phyloP scores from a whole-genome alignment of 2,329 filamentous ascomycete genomes.

The Monosporascus sp. region DNA sequence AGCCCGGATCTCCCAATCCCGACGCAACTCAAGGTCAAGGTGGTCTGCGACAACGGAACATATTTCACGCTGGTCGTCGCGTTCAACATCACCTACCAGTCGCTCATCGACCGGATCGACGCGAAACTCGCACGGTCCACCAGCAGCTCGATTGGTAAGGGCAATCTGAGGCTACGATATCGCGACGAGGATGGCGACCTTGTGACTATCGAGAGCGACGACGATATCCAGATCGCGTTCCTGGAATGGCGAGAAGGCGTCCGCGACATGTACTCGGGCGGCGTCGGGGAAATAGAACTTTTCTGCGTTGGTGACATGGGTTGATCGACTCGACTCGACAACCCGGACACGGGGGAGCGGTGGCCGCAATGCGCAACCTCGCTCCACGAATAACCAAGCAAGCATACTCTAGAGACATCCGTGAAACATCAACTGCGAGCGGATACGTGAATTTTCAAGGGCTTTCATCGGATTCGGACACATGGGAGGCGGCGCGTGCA shows the following conservation, averaged over 20 bases:
- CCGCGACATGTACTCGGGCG: conserved; percentile 53
- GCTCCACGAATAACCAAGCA: no score
- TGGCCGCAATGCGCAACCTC: no score
- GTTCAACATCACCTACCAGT: conserved; percentile 91
- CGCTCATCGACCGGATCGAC: conserved; percentile 90
- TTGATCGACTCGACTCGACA: no score
- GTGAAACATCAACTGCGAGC: no score
- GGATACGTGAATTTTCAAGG: not conserved
- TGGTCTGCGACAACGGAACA: conserved; percentile 79
- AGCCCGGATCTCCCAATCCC: conserved; percentile 50
- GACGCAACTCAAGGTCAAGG: conserved; percentile 89
- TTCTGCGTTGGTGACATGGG: conserved; percentile 59
- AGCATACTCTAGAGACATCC: no score
- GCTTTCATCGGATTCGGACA: not conserved
- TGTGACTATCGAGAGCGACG: conserved; percentile 89
- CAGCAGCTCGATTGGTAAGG: conserved; percentile 73
- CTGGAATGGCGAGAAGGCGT: conserved; percentile 82
- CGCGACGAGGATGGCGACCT: conserved; percentile 88
- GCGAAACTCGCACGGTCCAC: conserved; percentile 88
- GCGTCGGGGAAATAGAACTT: conserved; percentile 84
- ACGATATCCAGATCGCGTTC: conserved; percentile 94
- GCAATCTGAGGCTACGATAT: conserved; percentile 82
- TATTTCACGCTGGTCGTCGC: conserved; percentile 95
- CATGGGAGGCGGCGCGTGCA: not conserved
- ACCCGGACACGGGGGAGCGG: no score